Base-by-base conservation (phyloP, 192 early-diverging fungal species). In the Coemansia sp. region DNA sequence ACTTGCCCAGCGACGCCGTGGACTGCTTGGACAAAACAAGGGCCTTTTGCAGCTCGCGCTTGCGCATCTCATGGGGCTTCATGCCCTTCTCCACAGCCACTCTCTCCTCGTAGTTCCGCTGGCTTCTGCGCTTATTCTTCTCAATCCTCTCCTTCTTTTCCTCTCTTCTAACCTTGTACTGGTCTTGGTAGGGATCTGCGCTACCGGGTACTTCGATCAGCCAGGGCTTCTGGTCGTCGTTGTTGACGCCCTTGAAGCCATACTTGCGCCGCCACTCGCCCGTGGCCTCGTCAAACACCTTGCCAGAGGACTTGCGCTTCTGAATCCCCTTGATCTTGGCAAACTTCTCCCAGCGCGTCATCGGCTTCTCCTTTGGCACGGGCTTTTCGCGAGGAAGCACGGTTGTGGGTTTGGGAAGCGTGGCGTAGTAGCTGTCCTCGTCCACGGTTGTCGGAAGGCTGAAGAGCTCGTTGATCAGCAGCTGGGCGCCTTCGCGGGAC, bases 261-360 rank as follows among this genome's bases (percentile, higher is more conserved):
- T 87, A 99, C 55, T 87, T 84, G 55, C 93, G 92, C 49, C 86
- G 86, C 78, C 90, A 95, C 72, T 95, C 91, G 61, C 87, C 89
- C 60, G 70, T 68, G 6, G 70, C 83, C 52, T 97, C 94, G 70
- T 99, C 93, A 74, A 72, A 95, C 58, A 86, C 88, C 85, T 91
- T 88, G 32, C 88, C 82, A 27, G 81, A 83, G 69, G 90, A 90
- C 78, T 97, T 96, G 65, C 70, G 74, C 52, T 89, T 89, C 72
- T 88, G 84, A 74, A 99, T 98, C 16, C 94, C 94, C 81, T 99
- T 99, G 72, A 82, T 80, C 69, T 92, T 89, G 54, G 97, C 97
- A 80, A 99, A 99, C 85, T 91, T 92, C 78, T 99, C 95, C 97
- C 97, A 99, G 63, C 94, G 89, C 11, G 97, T 99, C 81, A 86